Conservation (phyloP, 345 rosid genomes). For the Eucalyptus marginata region DNA sequence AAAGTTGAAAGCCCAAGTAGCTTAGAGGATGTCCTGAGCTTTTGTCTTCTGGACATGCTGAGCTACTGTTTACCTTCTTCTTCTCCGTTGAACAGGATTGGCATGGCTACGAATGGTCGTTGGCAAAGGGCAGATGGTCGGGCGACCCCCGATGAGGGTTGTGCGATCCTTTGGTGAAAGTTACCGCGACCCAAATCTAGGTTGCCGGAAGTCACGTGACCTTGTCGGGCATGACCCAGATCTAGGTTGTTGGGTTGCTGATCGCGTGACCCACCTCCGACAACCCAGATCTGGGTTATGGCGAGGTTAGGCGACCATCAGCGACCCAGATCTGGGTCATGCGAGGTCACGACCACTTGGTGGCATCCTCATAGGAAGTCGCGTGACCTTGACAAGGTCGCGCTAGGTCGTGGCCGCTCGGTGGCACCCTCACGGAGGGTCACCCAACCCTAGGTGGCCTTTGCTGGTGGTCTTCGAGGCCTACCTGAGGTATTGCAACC, state of each 20-base stretch:
- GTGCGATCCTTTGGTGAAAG: too few species aligned
- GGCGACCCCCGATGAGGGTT: rapidly evolving
- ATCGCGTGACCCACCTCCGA: rapidly evolving
- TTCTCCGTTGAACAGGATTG: rapidly evolving
- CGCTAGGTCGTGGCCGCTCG: rapidly evolving
- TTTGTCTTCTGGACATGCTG: too few species aligned
- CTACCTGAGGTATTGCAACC: too few species aligned
- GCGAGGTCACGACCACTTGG: rapidly evolving
- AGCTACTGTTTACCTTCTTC: too few species aligned
- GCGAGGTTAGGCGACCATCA: rapidly evolving
- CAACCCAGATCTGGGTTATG: too few species aligned
- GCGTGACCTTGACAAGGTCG: rapidly evolving
- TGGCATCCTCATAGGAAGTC: too few species aligned
- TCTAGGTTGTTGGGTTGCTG: too few species aligned
- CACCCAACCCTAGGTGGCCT: too few species aligned
- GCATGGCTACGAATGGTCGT: too few species aligned
- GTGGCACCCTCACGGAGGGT: too few species aligned
- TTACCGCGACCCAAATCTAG: rapidly evolving
- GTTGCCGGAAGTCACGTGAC: rapidly evolving
- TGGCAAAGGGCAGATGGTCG: rapidly evolving
- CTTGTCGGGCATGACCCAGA: rapidly evolving
- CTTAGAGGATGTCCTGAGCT: too few species aligned
- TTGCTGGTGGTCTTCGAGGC: rapidly evolving
- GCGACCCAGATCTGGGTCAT: rapidly evolving
- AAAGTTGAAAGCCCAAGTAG: too few species aligned